Conservation (phyloP, 2,329 filamentous ascomycete genomes). For the Aspergillus pseudoterreus region DNA sequence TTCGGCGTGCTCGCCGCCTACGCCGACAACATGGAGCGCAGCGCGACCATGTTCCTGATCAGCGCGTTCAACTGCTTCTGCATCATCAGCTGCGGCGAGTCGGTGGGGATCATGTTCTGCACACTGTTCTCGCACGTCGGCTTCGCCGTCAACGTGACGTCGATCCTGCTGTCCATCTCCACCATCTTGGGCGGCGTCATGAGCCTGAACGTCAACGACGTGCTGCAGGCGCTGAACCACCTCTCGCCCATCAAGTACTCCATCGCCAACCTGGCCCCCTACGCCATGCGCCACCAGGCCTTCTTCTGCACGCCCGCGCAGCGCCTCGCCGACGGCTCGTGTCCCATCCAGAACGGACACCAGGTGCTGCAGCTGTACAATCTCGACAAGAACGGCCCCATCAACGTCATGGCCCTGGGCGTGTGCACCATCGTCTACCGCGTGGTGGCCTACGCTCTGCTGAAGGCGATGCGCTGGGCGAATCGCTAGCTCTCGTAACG, state of each 20-base stretch:
- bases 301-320: constrained; percentile 65
- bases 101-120: constrained; percentile 75
- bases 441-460: constrained; percentile 44
- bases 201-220: constrained; percentile 63
- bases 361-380: constrained; percentile 66
- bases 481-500: constrained; percentile 11
- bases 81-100: constrained; percentile 71
- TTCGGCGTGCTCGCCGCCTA: constrained; percentile 64
- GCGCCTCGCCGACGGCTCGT: constrained; percentile 56
- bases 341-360: constrained; percentile 62
- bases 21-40: constrained; percentile 62
- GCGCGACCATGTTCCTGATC: constrained; percentile 63
- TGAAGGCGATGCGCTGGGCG: constrained; percentile 27
- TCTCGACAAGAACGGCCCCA: constrained; percentile 58
- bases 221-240: constrained; percentile 68
- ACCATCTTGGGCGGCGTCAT: constrained; percentile 69
- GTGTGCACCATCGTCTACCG: constrained; percentile 64
- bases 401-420: constrained; percentile 61
- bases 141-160: constrained; percentile 71
- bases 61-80: constrained; percentile 67
- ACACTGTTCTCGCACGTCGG: constrained; percentile 71
- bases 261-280: constrained; percentile 63
- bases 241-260: constrained; percentile 68
- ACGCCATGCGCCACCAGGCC: constrained; percentile 55
- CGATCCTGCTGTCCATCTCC: constrained; percentile 65